Base-by-base conservation (phyloP, 2,329 filamentous ascomycete genomes). In the Fusarium metavorans region DNA sequence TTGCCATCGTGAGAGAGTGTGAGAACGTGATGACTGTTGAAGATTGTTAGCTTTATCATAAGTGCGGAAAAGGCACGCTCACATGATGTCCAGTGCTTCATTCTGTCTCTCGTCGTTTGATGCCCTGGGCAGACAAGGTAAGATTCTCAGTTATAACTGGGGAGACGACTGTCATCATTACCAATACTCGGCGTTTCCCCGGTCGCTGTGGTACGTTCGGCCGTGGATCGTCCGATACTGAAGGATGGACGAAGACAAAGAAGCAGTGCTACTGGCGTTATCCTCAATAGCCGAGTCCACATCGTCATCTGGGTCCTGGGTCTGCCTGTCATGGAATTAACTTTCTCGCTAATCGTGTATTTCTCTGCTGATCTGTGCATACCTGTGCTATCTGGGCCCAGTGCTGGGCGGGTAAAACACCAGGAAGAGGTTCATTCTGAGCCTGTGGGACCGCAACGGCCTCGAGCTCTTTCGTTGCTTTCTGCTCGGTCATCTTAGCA, bases 151-250 rank as follows among this genome's bases (percentile, higher is more conserved):
- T 18, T 41, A 14, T 10, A 16, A 10, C 25, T 41, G 2, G 7
- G 11, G 20, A 14, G 10, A 35, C 3, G 18, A 6, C 7, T 6
- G 11, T 18, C n/a, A 35, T 10, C 2, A n/a, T 35, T 27, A 68
- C 68, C 68, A 71, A 14, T 71, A 71, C 23, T 68, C 60, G 6
- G 68, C 66, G 43, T 71, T 69, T 6, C 68, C 66, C 18, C 57
- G 66, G 7, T 69, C 66, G n/a, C 66, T 65, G 27, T 71, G 66
- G 25, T 68, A 71, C 4, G 61, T 68, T 32, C 68, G 63, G 14
- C 68, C 68, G 18, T 71, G 61, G 8, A 71, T 68, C 3, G 68
- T 71, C 23, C 68, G 61, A n/a, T 71, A 71, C 39, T 71, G 23
- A 18, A 68, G 41, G 7, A 71, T 71, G 30, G 65, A 68, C 10